Evolutionary conservation across 176 grass and related monocot genomes (phyloP).

Genomic region (Raddia distichophylla): DNA sequence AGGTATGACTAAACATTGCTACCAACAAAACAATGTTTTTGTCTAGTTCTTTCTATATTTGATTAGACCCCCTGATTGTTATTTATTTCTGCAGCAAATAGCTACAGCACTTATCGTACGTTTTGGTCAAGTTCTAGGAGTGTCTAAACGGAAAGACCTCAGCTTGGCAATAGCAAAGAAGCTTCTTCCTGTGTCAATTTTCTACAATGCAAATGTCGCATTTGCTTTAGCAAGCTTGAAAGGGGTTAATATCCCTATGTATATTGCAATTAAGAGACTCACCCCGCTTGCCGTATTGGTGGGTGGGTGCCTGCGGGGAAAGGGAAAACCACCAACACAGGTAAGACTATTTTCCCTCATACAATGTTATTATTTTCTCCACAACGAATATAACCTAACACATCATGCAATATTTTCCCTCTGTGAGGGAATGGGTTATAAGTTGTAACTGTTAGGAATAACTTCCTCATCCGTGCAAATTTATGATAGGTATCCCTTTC

Average conservation of each 20-base stretch:
- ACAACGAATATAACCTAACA: background rate
- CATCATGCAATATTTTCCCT: background rate
- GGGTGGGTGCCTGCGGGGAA: slow-evolving; percentile 61
- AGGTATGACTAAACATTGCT: slow-evolving; percentile 48
- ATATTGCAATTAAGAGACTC: slow-evolving; percentile 97
- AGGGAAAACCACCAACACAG: slow-evolving; percentile 77
- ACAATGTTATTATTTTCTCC: background rate
- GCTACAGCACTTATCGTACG: slow-evolving; percentile 79
- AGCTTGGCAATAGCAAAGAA: slow-evolving; percentile 81
- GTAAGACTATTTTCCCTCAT: slow-evolving; percentile 39
- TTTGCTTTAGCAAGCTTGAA: slow-evolving; percentile 96
- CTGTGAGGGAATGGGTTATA: background rate
- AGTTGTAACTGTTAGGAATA: background rate
- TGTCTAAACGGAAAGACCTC: slow-evolving; percentile 80
- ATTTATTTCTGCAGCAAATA: slow-evolving; percentile 72
- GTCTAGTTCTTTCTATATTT: slow-evolving; percentile 21
- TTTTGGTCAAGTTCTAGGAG: slow-evolving; percentile 62
- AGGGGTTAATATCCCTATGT: slow-evolving; percentile 98
- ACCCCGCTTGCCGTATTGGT: slow-evolving; percentile 94
- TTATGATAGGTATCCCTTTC: slow-evolving; percentile 82
- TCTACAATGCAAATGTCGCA: slow-evolving; percentile 99
- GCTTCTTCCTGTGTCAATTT: slow-evolving; percentile 82
- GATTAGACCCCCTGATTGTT: slow-evolving; percentile 25
- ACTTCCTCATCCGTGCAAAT: slow-evolving; percentile 27
- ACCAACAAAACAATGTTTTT: background rate